Base-by-base conservation (phyloP, 2,329 filamentous ascomycete genomes). In the Diaporthe sp. region DNA sequence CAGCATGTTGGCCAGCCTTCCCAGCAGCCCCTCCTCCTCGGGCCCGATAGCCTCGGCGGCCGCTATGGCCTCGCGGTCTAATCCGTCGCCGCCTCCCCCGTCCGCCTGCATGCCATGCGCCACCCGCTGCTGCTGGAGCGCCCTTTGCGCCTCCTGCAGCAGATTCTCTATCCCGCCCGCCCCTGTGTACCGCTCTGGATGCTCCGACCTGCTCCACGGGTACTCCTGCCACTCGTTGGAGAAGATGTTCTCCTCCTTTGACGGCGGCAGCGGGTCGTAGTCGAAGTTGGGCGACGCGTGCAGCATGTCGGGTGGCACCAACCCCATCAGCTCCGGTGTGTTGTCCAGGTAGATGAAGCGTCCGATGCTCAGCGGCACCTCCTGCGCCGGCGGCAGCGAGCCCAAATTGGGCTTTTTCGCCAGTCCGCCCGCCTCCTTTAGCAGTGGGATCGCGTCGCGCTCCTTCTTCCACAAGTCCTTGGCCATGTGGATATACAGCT, bases 381-480 rank as follows among this genome's bases (percentile, higher is more conserved):
- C 82, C 9, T 85, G 79, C 4, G 81, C 78, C 6, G 79, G 79
- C 1, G 87, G 83, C 2, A 87, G 82, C 2, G 83, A 79, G 22
- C 83, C 78, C 19, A 81, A 79, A 69, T 89, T 83, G 5, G 87
- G 84, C 73, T 86, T 86, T 44, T 82, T 82, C 5, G 90, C 85
- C 15, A 88, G 88, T 77, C 91, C 90, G 59, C 92, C 93, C 22
- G 93, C 91, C 79, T 94, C 92, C 42, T 93, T 88, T 2, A 98
- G 89, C 10, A 98, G 84, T 6, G 87, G 85, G 4, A 89, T 92
- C 19, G 91, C 91, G 44, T 72, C 75, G 79, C 95, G 92, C 0
- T 94, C 89, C 5, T 92, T 95, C 81, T 95, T 95, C 96, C 96
- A 98, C 4, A 98, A 86, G 79, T 96, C 94, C 81, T 95, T 96